Conservation (phyloP, 208 protist genomes). For the Acanthamoeba royreba region DNA sequence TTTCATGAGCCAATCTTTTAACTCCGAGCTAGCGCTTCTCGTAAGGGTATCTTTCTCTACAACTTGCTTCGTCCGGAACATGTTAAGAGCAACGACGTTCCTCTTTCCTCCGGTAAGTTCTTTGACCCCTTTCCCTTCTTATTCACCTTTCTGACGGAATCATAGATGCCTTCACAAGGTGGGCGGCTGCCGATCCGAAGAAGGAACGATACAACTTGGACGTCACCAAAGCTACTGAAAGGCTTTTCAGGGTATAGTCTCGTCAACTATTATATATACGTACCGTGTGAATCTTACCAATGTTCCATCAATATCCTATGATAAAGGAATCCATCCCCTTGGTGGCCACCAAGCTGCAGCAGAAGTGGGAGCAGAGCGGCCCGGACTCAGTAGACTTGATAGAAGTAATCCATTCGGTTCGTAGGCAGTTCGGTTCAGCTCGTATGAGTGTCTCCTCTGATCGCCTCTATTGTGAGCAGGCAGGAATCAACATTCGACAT, state of each 20-base stretch:
- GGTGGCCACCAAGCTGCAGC: not conserved
- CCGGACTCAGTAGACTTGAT: not conserved
- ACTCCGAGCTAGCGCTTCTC: not conserved
- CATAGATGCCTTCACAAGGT: not conserved
- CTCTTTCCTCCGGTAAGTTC: not conserved
- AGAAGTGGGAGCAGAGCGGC: not conserved
- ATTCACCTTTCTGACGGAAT: not conserved
- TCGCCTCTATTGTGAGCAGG: not conserved
- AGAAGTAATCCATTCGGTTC: not conserved
- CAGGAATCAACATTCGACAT: slow-evolving; percentile 63
- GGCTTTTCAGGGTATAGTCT: not conserved
- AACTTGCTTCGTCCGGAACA: not conserved
- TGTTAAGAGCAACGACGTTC: not conserved
- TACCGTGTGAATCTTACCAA: not conserved
- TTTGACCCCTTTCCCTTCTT: not conserved
- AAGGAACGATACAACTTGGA: not conserved
- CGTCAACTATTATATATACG: not conserved
- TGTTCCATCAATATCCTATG: not conserved
- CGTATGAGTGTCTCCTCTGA: not conserved
- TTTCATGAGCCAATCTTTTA: not conserved
- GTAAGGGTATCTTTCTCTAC: not conserved
- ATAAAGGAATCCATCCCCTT: not conserved
- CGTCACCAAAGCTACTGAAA: not conserved
- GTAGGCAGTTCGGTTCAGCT: not conserved
- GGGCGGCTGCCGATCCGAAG: not conserved